These are phyloP conservation scores for Thozetella sp. DNA, from an alignment of 495 filamentous ascomycete genomes.

Conservation along the genomic window DNA sequence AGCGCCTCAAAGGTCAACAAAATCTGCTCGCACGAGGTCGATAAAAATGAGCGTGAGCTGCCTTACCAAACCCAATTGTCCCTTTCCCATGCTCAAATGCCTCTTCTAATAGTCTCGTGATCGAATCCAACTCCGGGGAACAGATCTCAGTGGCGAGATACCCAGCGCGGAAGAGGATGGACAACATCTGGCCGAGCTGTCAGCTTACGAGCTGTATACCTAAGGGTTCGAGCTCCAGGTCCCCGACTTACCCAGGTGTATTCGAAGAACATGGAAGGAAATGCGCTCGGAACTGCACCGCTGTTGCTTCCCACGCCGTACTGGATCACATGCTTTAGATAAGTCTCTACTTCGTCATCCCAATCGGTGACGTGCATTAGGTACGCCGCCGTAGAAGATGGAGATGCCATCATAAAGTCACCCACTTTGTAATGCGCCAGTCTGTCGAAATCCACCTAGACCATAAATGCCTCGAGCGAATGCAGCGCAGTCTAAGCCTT, in stretches of 20 bases:
- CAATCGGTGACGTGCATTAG: conserved; percentile 37
- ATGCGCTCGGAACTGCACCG: conserved; percentile 28
- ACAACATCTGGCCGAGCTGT: too few relatives aligned
- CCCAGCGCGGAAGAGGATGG: background rate
- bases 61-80: background rate
- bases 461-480: conserved; percentile 49
- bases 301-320: conserved; percentile 7
- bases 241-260: too few relatives aligned
- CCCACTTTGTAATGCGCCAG: conserved; percentile 42
- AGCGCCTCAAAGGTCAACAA: background rate
- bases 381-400: conserved; percentile 47
- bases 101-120: background rate
- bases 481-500: conserved; percentile 35
- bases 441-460: conserved; percentile 37
- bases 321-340: conserved; percentile 14
- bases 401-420: conserved; percentile 49
- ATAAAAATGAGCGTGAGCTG: background rate
- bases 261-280: conserved; percentile 41
- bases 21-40: background rate
- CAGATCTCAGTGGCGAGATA: background rate
- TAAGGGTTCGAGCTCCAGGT: too few relatives aligned
- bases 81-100: background rate
- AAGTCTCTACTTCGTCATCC: conserved; percentile 37
- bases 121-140: background rate
- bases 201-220: too few relatives aligned